Evolutionary conservation across 1,284 basidiomycete species (phyloP), one percentile per base, ranked within the genome.

Genomic region (Rhodotorula mucilaginosa): DNA sequence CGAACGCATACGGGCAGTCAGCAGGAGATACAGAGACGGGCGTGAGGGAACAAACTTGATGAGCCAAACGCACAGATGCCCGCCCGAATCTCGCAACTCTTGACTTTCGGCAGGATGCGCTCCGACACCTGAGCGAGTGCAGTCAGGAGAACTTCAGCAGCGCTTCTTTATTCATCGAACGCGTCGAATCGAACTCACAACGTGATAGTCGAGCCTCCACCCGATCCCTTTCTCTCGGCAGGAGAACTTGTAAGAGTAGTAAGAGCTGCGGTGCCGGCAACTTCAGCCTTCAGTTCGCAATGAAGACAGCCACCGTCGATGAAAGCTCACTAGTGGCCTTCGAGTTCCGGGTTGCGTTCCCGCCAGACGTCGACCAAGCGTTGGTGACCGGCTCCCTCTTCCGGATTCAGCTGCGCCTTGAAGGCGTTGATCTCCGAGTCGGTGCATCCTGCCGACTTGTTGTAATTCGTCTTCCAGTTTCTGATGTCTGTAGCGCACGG

Each of bases 331-430:
- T 90, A 95, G 75, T 91, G 88, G 26, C 81, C 81, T 26, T 80
- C 75, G 3, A 74, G 82, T 48, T 87, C 84, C 3, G 91, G 90
- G 79, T 94, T 88, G n/a, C 84, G 80, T 46, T 86, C 82, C 65
- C 93, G 85, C 92, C 92, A 95, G 44, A 92, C 83, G 76, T 95
- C 92, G 63, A 91, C 84, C 68, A 93, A 90, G 75, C 86, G 77
- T 65, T 75, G 48, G 61, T 77, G 78, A 16, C 73, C 75, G 8
- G 76, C 68, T 18, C 71, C 79, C 26, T 74, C 74, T 0, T 71
- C 70, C n/a, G 56, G 80, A 76, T 49, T 76, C 8, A 83, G 77
- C 48, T 82, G 78, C 21, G 73, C 64, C 44, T 78, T 76, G 68
- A 82, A 82, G 4, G 78, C 81, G 29, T 81, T 77, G 62, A 81